Conservation (phyloP, 495 filamentous ascomycete genomes). For the Hypoxylon subgilvum region DNA sequence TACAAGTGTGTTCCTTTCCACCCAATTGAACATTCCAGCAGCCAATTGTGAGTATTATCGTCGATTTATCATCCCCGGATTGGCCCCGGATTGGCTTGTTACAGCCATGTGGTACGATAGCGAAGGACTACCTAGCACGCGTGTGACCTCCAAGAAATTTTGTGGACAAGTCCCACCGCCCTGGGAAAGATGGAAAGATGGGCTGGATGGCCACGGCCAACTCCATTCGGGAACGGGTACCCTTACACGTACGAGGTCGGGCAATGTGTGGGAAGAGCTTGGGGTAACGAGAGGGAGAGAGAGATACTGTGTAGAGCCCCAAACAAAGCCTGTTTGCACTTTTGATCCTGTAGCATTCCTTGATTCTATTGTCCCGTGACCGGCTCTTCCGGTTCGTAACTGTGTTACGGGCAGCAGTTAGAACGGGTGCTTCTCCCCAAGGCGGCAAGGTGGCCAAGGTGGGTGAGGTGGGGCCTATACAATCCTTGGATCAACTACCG, state of each 20-base stretch:
- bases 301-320: neutral
- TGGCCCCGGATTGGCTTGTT: slow-evolving; percentile 26
- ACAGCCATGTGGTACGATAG: slow-evolving; percentile 32
- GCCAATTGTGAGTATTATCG: slow-evolving; percentile 17
- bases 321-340: slow-evolving; percentile 6
- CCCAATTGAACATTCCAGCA: slow-evolving; percentile 23
- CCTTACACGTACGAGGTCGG: slow-evolving; percentile 23
- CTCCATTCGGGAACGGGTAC: no score
- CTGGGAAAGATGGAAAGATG: slow-evolving; percentile 25
- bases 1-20: slow-evolving; percentile 7
- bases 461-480: slow-evolving; percentile 12
- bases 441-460: no score
- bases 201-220: no score
- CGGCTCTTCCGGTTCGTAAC: neutral
- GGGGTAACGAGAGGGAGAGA: neutral
- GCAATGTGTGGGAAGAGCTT: slow-evolving; percentile 6
- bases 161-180: slow-evolving; percentile 28
- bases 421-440: no score
- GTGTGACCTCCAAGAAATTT: slow-evolving; percentile 34
- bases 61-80: slow-evolving; percentile 9
- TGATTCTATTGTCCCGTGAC: slow-evolving; percentile 27
- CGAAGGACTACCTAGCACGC: slow-evolving; percentile 23
- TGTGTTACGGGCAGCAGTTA: no score
- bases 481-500: slow-evolving; percentile 19
- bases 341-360: slow-evolving; percentile 16